A percentile compares a stretch with the other conserved stretches of the same genome.
Evolutionary conservation across 495 filamentous ascomycete species (phyloP).

Genomic region (Penicillium pancosmium): DNA sequence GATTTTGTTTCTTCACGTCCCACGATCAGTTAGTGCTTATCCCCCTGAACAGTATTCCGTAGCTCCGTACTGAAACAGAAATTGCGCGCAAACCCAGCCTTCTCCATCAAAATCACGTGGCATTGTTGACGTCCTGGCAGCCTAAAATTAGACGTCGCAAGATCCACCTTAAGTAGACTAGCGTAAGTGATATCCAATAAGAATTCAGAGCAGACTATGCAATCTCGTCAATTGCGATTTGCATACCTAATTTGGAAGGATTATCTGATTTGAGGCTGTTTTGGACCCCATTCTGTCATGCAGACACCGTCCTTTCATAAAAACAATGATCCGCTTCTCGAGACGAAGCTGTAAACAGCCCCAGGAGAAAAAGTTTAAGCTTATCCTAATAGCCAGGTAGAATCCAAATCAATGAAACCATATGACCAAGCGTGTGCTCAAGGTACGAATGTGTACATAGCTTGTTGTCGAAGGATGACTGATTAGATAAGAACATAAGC

Average conservation of each 20-base stretch:
- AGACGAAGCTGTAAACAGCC: not conserved
- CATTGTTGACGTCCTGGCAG: not conserved
- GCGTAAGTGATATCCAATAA: not conserved
- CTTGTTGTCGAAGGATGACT: too few species aligned
- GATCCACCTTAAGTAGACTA: not conserved
- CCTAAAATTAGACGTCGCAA: not conserved
- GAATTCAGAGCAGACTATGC: not conserved
- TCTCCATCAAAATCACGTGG: not conserved
- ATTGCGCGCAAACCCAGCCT: not conserved
- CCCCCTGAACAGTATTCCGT: not conserved
- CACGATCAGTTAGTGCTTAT: conserved; percentile 1
- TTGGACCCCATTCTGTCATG: not conserved
- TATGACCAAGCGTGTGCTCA: not conserved
- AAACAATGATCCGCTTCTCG: not conserved
- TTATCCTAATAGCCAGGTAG: not conserved
- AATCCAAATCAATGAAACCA: not conserved
- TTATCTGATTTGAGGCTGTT: not conserved
- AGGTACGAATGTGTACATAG: not conserved
- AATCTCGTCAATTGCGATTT: not conserved
- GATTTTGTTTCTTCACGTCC: not conserved
- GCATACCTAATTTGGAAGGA: not conserved
- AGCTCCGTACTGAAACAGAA: not conserved
- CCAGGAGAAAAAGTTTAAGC: not conserved
- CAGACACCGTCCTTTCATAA: not conserved
- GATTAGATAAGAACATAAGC: too few species aligned